These are phyloP conservation scores for Vachellia collinsii DNA, from an alignment of 306 rosid genomes.

Conservation along the genomic window DNA sequence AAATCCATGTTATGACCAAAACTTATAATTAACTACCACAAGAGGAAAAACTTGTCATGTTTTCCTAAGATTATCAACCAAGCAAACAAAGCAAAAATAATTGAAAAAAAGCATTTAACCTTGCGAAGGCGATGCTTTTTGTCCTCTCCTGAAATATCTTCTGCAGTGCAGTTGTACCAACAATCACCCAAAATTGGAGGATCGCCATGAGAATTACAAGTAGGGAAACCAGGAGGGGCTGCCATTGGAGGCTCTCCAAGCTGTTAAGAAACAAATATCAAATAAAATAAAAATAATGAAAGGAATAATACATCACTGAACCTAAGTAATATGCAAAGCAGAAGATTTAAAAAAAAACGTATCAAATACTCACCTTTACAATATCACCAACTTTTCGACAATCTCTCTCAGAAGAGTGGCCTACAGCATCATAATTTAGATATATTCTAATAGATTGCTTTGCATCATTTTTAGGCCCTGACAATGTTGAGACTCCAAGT, in stretches of 20 bases:
- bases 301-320: conserved; percentile 25
- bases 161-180: conserved; percentile 95
- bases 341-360: not conserved
- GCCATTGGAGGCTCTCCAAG: conserved; percentile 85
- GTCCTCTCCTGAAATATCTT: conserved; percentile 93
- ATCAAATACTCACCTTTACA: conserved; percentile 72
- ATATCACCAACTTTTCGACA: conserved; percentile 75
- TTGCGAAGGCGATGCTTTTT: conserved; percentile 81
- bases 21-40: not conserved
- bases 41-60: conserved; percentile 8
- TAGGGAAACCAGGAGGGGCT: conserved; percentile 67
- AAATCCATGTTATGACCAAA: conserved; percentile 15
- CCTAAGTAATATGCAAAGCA: conserved; percentile 4
- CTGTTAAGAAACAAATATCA: conserved; percentile 46
- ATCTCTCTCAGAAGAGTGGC: conserved; percentile 93
- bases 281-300: conserved; percentile 28
- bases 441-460: conserved; percentile 89
- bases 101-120: conserved; percentile 47
- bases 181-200: conserved; percentile 92
- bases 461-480: conserved; percentile 55
- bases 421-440: conserved; percentile 97
- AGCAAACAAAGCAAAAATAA: conserved; percentile 15
- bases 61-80: conserved; percentile 1
- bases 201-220: conserved; percentile 76
- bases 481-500: conserved; percentile 60